Evolutionary conservation across 768 basidiomycete species (phyloP).

Genomic region (Russula ochroleuca): DNA sequence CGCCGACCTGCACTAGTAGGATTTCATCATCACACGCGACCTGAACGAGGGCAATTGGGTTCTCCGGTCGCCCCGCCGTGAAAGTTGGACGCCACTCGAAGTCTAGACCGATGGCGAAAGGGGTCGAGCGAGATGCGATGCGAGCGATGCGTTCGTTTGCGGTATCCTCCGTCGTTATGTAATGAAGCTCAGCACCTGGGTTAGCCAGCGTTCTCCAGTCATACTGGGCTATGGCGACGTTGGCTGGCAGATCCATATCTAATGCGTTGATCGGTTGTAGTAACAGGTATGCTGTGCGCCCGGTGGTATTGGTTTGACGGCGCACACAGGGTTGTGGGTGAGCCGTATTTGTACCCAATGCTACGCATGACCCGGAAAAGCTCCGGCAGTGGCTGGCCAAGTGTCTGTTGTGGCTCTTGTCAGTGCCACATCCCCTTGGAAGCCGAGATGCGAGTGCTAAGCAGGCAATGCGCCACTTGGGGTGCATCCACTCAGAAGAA

Average conservation of each 20-base stretch:
- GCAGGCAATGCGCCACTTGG: not conserved
- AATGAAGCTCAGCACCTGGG: constrained; percentile 13
- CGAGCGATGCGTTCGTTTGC: constrained; percentile 21
- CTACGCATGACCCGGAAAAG: not conserved
- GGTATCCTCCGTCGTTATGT: constrained; percentile 20
- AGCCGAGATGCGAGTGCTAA: not conserved
- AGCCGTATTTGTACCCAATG: not conserved
- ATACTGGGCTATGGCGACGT: not conserved
- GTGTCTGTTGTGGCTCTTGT: not conserved
- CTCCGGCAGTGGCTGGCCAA: not conserved
- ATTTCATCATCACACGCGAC: constrained; percentile 54
- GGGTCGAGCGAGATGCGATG: not conserved
- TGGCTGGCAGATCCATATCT: not conserved
- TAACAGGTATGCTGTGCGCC: not conserved
- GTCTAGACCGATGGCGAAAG: constrained; percentile 54
- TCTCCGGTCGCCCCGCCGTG: constrained; percentile 49
- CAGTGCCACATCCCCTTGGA: not conserved
- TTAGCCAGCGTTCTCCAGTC: constrained; percentile 15
- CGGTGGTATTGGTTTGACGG: not conserved
- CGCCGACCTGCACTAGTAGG: constrained; percentile 60
- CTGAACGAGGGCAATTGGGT: constrained; percentile 72
- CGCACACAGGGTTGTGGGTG: not conserved
- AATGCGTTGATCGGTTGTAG: not conserved
- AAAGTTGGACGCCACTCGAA: constrained; percentile 74
- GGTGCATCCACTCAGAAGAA: constrained; percentile 3